Conservation (phyloP, 179 eudicot genomes). For the Drosera spatulata region DNA sequence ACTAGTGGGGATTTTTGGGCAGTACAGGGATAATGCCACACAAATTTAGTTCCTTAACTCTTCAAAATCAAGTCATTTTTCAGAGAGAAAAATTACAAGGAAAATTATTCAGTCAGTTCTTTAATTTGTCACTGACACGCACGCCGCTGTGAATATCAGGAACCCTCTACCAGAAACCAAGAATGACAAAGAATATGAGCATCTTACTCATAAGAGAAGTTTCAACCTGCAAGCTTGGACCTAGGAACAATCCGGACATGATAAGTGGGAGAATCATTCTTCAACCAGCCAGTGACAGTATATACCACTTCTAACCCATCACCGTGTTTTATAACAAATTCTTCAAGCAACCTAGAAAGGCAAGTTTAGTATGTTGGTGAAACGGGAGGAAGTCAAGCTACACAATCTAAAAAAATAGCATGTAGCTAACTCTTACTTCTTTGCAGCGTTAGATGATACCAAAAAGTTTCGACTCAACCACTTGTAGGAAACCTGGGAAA, state of each 20-base stretch:
- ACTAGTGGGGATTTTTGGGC: too few relatives aligned
- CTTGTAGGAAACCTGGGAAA: conserved; percentile 81
- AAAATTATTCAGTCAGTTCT: too few relatives aligned
- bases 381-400: not conserved
- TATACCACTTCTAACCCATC: conserved; percentile 62
- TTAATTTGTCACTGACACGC: too few relatives aligned
- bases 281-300: conserved; percentile 83
- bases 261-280: conserved; percentile 50
- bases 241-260: conserved; percentile 66
- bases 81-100: too few relatives aligned
- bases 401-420: not conserved
- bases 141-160: not conserved
- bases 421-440: conserved; percentile 36
- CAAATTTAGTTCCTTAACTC: too few relatives aligned
- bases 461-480: conserved; percentile 94
- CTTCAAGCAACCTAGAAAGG: conserved; percentile 63
- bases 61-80: too few relatives aligned
- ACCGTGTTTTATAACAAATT: conserved; percentile 59
- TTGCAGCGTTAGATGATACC: conserved; percentile 78
- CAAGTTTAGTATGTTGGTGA: conserved; percentile 1
- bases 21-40: too few relatives aligned
- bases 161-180: not conserved
- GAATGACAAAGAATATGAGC: not conserved
- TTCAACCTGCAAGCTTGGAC: conserved; percentile 70
- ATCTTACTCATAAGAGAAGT: conserved; percentile 1